phyloP scores from a whole-genome alignment of 345 rosid species.

The Eutrema heterophyllum region DNA sequence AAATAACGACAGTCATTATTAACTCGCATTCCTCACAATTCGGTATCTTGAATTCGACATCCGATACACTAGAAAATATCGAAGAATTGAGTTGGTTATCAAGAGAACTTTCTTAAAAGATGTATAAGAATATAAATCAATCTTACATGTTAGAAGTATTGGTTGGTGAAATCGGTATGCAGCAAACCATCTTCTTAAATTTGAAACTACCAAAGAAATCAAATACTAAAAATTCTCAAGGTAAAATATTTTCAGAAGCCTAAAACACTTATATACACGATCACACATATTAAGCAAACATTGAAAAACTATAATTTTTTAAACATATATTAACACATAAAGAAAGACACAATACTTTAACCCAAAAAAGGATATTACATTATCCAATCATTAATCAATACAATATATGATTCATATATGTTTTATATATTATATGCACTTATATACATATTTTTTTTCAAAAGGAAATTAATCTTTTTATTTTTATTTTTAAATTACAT shows the following conservation, averaged over 20 bases:
- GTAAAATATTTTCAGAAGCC: neutral
- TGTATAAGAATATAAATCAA: neutral
- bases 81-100: neutral
- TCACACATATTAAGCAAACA: neutral
- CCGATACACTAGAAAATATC: constrained; percentile 27
- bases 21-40: constrained; percentile 58
- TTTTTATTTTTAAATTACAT: neutral
- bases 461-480: neutral
- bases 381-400: neutral
- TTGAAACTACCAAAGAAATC: neutral
- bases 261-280: constrained; percentile 3
- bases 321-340: neutral
- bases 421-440: neutral
- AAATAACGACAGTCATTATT: constrained; percentile 40
- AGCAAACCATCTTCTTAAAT: neutral
- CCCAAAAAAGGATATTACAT: too few species aligned
- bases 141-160: neutral
- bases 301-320: neutral
- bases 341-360: neutral
- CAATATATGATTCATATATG: neutral
- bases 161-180: neutral
- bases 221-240: neutral
- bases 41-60: constrained; percentile 49
- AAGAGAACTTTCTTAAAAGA: neutral
- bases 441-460: neutral